Conservation (phyloP, 345 rosid genomes). For the Schrenkiella parvula region DNA sequence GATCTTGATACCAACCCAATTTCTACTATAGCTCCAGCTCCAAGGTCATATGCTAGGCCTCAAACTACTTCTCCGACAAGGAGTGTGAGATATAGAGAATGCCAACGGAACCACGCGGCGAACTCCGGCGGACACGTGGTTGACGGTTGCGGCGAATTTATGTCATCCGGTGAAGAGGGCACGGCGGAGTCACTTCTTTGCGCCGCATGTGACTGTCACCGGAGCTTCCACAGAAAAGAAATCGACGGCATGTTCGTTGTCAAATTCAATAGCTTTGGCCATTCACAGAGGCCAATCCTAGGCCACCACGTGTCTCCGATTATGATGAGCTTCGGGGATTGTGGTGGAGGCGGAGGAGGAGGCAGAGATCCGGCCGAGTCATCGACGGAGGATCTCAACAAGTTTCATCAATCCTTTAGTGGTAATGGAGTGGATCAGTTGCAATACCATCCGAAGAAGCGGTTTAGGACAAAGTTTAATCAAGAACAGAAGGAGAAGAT, state of each 20-base stretch:
- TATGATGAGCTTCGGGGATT: slow-evolving; percentile 64
- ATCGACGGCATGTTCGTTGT: slow-evolving; percentile 34
- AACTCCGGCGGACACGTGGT: slow-evolving; percentile 55
- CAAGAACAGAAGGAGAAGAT: slow-evolving; percentile 60
- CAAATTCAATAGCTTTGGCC: slow-evolving; percentile 16
- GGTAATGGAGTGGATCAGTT: slow-evolving; percentile 24
- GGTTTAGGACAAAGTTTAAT: slow-evolving; percentile 71
- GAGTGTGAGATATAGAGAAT: slow-evolving; percentile 50
- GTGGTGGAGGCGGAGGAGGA: slow-evolving; percentile 43
- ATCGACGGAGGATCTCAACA: slow-evolving; percentile 44
- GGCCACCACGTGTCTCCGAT: slow-evolving; percentile 37
- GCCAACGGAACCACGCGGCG: slow-evolving; percentile 78
- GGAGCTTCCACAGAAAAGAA: slow-evolving; percentile 68
- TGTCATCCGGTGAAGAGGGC: slow-evolving; percentile 62
- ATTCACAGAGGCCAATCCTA: not conserved
- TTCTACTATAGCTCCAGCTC: slow-evolving; percentile 16
- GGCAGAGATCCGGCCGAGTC: slow-evolving; percentile 29
- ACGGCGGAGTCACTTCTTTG: slow-evolving; percentile 48
- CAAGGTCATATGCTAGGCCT: slow-evolving; percentile 37
- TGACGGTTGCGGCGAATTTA: slow-evolving; percentile 81
- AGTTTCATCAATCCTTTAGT: slow-evolving; percentile 27
- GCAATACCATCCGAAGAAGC: slow-evolving; percentile 36
- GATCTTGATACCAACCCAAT: slow-evolving; percentile 6
- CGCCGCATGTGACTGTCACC: slow-evolving; percentile 71
- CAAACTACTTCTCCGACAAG: slow-evolving; percentile 20